Evolutionary conservation across 2,329 filamentous ascomycete genomes (phyloP), one percentile per base, ranked within the genome.

Genomic region (Hymenoscyphus salicellus): DNA sequence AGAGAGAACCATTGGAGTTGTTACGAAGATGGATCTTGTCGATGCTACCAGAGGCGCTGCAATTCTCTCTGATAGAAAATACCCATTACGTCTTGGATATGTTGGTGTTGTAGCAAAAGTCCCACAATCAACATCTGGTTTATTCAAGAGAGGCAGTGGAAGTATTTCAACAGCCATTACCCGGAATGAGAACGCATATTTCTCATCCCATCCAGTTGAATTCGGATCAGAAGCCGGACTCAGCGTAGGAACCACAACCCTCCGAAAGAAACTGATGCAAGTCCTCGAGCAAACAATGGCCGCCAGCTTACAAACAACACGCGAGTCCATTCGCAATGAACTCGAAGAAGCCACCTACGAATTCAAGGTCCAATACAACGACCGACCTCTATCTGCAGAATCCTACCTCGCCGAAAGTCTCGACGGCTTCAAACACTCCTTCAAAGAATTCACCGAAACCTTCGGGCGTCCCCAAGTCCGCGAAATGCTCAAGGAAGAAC

Each of bases 301-400:
- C 32, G 87, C 91, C 38, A 97, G 92, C 73, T 82, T 99, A 62
- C 91, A 95, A 71, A 88, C 87, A 63, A 99, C 95, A 3, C 91
- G 91, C 71, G 92, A 97, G 74, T 92, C 93, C 10, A 97, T 99
- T 70, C 89, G 90, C 67, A 92, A 97, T 75, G 95, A 99, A 77
- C 86, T 99, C 0, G 94, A 97, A 73, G 95, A 99, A 78, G 93
- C 95, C 2, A 94, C 92, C 0, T 99, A 99, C 75, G 94, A 99
- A 78, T 99, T 97, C 83, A 99, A 99, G 77, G 95, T 99, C 5
- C 96, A 99, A 77, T 99, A 99, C 79, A 99, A 99, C 74, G 95
- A 99, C 76, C 88, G 95, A 6, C 92, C 94, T 1, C 82, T 99
- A 41, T 97, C 92, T 60, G 95, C 95, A 1, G 95, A 99, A 76